Conservation (phyloP, 345 rosid species). For the Eucalyptus polyanthemos region DNA sequence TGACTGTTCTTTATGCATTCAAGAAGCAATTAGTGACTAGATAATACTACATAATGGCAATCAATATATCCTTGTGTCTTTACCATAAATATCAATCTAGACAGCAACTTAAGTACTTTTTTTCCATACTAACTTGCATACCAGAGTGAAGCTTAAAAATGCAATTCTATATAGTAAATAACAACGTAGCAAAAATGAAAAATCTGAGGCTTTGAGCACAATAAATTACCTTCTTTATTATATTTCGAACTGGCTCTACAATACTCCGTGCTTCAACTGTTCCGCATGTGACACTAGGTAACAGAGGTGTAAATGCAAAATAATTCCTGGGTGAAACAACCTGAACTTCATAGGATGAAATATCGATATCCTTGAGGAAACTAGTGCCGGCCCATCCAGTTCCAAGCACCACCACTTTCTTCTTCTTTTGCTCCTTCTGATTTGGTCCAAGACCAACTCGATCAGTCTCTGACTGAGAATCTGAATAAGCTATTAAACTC, state of each 20-base stretch:
- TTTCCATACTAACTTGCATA: not conserved
- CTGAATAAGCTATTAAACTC: constrained; percentile 61
- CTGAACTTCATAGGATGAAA: constrained; percentile 62
- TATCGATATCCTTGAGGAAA: constrained; percentile 77
- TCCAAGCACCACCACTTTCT: constrained; percentile 81
- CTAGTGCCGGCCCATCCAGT: constrained; percentile 96
- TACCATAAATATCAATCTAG: not conserved
- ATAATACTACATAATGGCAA: not conserved
- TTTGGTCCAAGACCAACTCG: constrained; percentile 1
- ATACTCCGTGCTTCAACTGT: constrained; percentile 97
- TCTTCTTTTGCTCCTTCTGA: constrained; percentile 37
- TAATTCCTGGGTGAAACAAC: constrained; percentile 92
- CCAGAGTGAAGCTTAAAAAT: not conserved
- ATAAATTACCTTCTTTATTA: constrained; percentile 65
- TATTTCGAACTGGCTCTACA: constrained; percentile 82
- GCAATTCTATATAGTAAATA: not conserved
- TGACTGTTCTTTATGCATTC: not conserved
- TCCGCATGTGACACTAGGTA: constrained; percentile 97
- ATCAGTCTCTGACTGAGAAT: constrained; percentile 23
- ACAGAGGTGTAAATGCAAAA: constrained; percentile 89
- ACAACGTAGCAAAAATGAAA: not conserved
- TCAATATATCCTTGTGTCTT: not conserved
- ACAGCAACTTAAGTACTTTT: not conserved
- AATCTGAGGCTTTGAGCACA: not conserved
- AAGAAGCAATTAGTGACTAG: not conserved